A percentile compares a stretch with the other conserved stretches of the same genome.
Conservation (phyloP, 495 filamentous ascomycete genomes). For the Cercophora samala region DNA sequence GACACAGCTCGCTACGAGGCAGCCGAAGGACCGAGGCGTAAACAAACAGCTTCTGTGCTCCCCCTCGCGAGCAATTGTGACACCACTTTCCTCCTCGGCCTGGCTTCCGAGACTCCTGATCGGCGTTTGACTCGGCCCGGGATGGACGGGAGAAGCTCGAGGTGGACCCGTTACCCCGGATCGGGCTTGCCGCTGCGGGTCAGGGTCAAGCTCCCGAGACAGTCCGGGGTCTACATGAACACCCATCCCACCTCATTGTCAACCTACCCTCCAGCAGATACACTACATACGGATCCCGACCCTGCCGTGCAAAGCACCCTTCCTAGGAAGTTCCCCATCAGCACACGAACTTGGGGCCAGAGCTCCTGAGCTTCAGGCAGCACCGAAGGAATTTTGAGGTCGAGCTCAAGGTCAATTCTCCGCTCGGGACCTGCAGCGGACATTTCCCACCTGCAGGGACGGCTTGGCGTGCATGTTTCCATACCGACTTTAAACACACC, state of each 20-base stretch:
- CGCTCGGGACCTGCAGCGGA: conserved; percentile 2
- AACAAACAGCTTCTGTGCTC: background rate
- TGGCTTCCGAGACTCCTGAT: conserved; percentile 35
- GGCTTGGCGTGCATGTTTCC: conserved; percentile 8
- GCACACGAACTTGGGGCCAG: conserved; percentile 9
- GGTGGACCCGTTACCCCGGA: conserved; percentile 21
- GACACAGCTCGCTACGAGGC: background rate
- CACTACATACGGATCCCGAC: conserved; percentile 1
- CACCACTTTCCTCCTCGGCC: conserved; percentile 23
- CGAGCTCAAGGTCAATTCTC: conserved; percentile 7
- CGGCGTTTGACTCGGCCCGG: conserved; percentile 28
- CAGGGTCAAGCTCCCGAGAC: conserved; percentile 9
- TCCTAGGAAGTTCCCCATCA: too few relatives aligned
- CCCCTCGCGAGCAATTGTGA: conserved; percentile 12
- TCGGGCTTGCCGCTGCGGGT: conserved; percentile 24
- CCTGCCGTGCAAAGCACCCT: background rate
- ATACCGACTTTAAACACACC: background rate
- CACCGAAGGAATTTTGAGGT: background rate
- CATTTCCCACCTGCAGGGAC: background rate
- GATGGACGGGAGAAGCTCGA: conserved; percentile 5
- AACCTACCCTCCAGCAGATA: background rate
- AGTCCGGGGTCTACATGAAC: conserved; percentile 1
- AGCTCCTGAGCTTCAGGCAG: conserved; percentile 11
- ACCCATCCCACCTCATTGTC: background rate
- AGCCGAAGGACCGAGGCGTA: background rate